A percentile compares a stretch with the other conserved stretches of the same genome.
Evolutionary conservation across 352 stramenopile genomes (phyloP).

Genomic region (Globisporangium nodosum): DNA sequence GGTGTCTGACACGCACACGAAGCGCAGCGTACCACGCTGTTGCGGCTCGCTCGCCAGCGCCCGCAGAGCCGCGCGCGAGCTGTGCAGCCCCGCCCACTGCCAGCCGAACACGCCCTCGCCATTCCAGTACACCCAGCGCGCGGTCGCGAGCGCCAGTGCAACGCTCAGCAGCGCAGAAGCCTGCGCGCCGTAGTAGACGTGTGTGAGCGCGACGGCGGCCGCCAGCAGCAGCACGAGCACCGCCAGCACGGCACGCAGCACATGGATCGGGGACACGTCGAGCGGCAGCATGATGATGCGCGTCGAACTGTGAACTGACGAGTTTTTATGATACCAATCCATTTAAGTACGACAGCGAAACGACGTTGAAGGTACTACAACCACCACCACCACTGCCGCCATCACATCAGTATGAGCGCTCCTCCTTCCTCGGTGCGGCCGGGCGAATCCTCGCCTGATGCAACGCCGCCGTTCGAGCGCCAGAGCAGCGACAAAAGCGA

Average conservation of each 20-base stretch:
- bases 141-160: constrained; percentile 12
- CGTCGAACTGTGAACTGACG: too few relatives aligned
- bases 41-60: constrained; percentile 35
- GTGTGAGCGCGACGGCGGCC: constrained; percentile 6
- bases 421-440: too few relatives aligned
- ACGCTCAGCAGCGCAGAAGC: constrained; percentile 13
- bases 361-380: too few relatives aligned
- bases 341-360: too few relatives aligned
- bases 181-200: constrained; percentile 22
- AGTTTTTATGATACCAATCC: too few relatives aligned
- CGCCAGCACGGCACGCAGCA: constrained; percentile 11
- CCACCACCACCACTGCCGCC: too few relatives aligned
- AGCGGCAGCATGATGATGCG: too few relatives aligned
- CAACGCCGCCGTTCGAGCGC: background rate
- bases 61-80: constrained; percentile 18
- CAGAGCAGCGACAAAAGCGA: constrained; percentile 1
- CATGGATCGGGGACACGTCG: constrained; percentile 26
- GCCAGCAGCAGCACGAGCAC: constrained; percentile 14
- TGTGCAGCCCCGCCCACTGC: constrained; percentile 36
- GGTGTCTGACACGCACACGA: constrained; percentile 83
- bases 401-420: too few relatives aligned
- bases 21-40: constrained; percentile 46
- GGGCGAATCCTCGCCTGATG: background rate
- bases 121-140: constrained; percentile 63
- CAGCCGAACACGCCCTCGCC: constrained; percentile 55